A percentile compares a stretch with the other conserved stretches of the same genome.
phyloP scores from a whole-genome alignment of 2,329 filamentous ascomycete genomes.

The Aureobasidium sp. region DNA sequence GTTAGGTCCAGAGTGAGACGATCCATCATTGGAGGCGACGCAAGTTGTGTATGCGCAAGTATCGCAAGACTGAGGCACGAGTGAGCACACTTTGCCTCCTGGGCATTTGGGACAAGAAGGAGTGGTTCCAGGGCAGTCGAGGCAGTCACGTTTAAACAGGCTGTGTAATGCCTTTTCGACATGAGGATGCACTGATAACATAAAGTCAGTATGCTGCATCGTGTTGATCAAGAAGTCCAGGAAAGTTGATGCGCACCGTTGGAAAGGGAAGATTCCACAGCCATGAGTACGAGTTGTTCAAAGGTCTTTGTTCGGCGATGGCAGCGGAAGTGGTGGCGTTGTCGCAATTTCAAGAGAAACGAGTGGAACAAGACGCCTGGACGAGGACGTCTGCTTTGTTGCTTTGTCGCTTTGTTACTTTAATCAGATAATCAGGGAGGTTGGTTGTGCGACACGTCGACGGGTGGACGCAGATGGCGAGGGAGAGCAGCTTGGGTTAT shows the following conservation, averaged over 20 bases:
- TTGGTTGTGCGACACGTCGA: constrained; percentile 1
- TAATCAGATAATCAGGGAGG: not conserved
- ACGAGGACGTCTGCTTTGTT: not conserved
- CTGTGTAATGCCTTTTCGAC: constrained; percentile 24
- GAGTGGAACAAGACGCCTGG: not conserved
- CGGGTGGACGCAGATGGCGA: constrained; percentile 9
- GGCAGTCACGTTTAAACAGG: constrained; percentile 51
- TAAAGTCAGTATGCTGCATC: constrained; percentile 6
- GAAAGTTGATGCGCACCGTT: constrained; percentile 2
- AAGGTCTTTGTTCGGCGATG: not conserved
- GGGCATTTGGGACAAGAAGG: constrained; percentile 57
- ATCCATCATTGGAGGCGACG: constrained; percentile 36
- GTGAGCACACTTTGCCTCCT: constrained; percentile 50
- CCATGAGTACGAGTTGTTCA: not conserved
- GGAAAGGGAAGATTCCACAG: constrained; percentile 8
- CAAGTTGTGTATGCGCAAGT: constrained; percentile 54
- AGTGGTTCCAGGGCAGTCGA: constrained; percentile 46
- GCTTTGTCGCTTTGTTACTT: not conserved
- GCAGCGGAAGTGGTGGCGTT: not conserved
- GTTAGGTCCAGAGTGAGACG: constrained; percentile 50
- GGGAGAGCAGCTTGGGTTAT: not conserved
- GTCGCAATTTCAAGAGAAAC: not conserved
- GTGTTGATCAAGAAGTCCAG: not conserved
- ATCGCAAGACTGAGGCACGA: constrained; percentile 53
- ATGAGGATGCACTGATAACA: constrained; percentile 11